phyloP scores from a whole-genome alignment of 257 asterid genomes.

The Nicotiana paniculata region DNA sequence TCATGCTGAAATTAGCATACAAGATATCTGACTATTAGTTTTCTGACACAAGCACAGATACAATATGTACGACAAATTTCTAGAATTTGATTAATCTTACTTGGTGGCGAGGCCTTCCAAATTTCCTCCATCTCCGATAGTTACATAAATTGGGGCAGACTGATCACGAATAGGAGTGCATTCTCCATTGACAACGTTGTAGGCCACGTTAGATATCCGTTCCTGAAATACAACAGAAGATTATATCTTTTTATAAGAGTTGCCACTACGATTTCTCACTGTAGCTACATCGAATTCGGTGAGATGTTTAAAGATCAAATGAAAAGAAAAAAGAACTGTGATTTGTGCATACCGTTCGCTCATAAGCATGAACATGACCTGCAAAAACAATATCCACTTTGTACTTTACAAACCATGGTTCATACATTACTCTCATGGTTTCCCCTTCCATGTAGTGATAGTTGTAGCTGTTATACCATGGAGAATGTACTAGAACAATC shows the following conservation, averaged over 20 bases:
- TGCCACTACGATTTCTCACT: background rate
- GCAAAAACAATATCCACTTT: slow-evolving; percentile 85
- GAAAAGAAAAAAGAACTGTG: background rate
- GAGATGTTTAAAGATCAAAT: background rate
- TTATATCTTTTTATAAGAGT: background rate
- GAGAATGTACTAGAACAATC: slow-evolving; percentile 76
- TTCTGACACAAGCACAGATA: background rate
- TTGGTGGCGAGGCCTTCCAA: slow-evolving; percentile 52
- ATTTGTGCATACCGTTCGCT: slow-evolving; percentile 52
- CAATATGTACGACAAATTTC: background rate
- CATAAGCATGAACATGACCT: slow-evolving; percentile 96
- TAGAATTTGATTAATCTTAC: slow-evolving; percentile 28
- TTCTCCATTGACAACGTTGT: slow-evolving; percentile 48
- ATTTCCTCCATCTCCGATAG: slow-evolving; percentile 70
- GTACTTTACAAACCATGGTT: slow-evolving; percentile 64
- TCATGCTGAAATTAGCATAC: slow-evolving; percentile 45
- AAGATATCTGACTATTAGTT: background rate
- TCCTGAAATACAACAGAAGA: slow-evolving; percentile 25
- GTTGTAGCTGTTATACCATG: slow-evolving; percentile 89
- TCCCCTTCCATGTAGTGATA: slow-evolving; percentile 96
- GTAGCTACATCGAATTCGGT: background rate
- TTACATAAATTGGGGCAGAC: slow-evolving; percentile 57
- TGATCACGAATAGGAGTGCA: slow-evolving; percentile 43
- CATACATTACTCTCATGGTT: slow-evolving; percentile 83
- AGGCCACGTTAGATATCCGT: slow-evolving; percentile 56